Evolutionary conservation across 73 alveolate genomes (phyloP).

Genomic region (Uronychia setigera): DNA sequence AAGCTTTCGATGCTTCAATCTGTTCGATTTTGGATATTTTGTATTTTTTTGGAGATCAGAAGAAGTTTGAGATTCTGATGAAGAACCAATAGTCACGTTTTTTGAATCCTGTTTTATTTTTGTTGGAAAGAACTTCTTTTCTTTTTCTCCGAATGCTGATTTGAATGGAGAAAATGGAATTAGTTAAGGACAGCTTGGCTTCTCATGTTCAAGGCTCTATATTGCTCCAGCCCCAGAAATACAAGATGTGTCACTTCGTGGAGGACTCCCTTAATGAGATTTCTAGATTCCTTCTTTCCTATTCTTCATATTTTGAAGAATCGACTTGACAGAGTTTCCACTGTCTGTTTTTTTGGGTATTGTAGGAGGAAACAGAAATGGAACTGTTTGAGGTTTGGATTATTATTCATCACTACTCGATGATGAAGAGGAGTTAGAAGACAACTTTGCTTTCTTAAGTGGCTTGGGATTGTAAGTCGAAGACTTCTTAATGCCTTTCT

Average conservation of each 20-base stretch:
- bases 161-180: not conserved
- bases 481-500: too few species aligned
- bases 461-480: too few species aligned
- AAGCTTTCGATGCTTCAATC: too few species aligned
- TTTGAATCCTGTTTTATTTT: not conserved
- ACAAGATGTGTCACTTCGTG: not conserved
- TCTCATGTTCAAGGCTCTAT: too few species aligned
- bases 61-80: not conserved
- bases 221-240: not conserved
- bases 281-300: not conserved
- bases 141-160: not conserved
- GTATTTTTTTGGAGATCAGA: not conserved
- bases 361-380: not conserved
- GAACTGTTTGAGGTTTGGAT: too few species aligned
- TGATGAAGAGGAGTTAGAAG: too few species aligned
- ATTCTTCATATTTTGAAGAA: not conserved
- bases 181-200: too few species aligned
- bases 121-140: not conserved
- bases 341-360: not conserved
- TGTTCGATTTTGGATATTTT: not conserved
- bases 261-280: not conserved
- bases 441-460: too few species aligned
- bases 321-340: not conserved
- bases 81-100: too few species aligned
- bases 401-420: too few species aligned